These are phyloP conservation scores for Daldinia eschscholtzii DNA, from an alignment of 2,329 filamentous ascomycete species.

Conservation along the genomic window DNA sequence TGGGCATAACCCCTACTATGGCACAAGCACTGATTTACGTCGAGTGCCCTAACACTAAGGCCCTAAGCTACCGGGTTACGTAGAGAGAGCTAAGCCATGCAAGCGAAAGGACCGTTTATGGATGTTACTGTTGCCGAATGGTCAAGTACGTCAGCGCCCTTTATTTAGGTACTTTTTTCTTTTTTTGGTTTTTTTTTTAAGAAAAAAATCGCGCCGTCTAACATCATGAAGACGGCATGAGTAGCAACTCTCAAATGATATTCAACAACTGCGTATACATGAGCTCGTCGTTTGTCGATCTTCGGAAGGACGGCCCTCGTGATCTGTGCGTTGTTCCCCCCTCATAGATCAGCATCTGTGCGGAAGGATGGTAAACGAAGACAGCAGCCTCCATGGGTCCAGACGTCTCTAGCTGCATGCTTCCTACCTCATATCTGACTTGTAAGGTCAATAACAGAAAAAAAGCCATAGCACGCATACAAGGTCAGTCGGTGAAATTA, in stretches of 20 bases:
- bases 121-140: constrained; percentile 23
- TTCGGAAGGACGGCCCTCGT: constrained; percentile 39
- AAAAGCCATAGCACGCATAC: constrained; percentile 41
- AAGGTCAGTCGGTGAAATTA: constrained; percentile 47
- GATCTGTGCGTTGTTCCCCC: constrained; percentile 28
- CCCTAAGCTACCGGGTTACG: constrained; percentile 24
- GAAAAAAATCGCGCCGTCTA: constrained; percentile 15
- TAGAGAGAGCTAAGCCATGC: constrained; percentile 41
- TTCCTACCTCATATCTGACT: constrained; percentile 36
- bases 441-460: constrained; percentile 37
- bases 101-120: constrained; percentile 34
- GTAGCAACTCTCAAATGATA: constrained; percentile 35
- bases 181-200: too few relatives aligned
- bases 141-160: constrained; percentile 29
- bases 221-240: constrained; percentile 25
- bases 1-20: constrained; percentile 30
- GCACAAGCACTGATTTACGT: constrained; percentile 25
- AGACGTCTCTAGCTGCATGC: constrained; percentile 32
- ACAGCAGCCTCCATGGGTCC: constrained; percentile 14
- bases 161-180: not conserved
- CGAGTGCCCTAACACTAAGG: constrained; percentile 32
- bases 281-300: constrained; percentile 29
- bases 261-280: constrained; percentile 13
- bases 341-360: constrained; percentile 31
- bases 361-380: constrained; percentile 30